Evolutionary conservation across 2,329 filamentous ascomycete genomes (phyloP).

Genomic region (Scedosporium apiospermum): DNA sequence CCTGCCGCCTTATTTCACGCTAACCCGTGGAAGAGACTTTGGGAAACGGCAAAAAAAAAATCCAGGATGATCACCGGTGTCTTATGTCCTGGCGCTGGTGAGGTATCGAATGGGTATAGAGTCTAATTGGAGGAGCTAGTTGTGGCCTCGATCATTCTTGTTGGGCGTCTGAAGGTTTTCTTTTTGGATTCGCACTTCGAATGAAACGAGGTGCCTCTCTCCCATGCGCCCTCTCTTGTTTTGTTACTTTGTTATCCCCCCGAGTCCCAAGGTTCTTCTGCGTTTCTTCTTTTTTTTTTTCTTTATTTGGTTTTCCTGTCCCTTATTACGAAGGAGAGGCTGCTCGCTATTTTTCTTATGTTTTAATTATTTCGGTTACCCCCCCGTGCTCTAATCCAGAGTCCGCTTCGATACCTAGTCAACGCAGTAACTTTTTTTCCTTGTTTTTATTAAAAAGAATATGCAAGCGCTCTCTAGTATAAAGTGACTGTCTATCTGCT

Average conservation of each 20-base stretch:
- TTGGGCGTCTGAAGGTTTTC: not conserved
- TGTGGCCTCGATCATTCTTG: constrained; percentile 2
- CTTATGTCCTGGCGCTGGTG: not conserved
- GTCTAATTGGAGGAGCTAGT: constrained; percentile 9
- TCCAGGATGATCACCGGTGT: not conserved
- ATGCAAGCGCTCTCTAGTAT: not conserved
- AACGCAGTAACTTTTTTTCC: not conserved
- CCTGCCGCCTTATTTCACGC: not conserved
- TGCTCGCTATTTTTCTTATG: constrained; percentile 12
- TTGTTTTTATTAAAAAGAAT: not conserved
- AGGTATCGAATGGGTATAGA: constrained; percentile 7
- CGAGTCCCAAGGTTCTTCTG: constrained; percentile 29
- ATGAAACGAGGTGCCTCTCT: not conserved
- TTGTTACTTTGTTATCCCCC: constrained; percentile 20
- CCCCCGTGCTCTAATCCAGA: constrained; percentile 27
- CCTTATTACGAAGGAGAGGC: constrained; percentile 8
- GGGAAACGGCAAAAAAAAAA: not conserved
- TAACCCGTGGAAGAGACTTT: not conserved
- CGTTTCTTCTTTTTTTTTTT: constrained; percentile 25
- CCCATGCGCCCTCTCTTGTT: constrained; percentile 15
- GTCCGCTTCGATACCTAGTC: constrained; percentile 32
- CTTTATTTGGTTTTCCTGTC: constrained; percentile 17
- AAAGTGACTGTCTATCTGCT: not conserved
- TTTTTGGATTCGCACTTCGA: not conserved
- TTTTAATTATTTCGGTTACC: constrained; percentile 19